Base-by-base conservation (phyloP, 768 basidiomycete genomes). In the Lactifluus subvellereus region DNA sequence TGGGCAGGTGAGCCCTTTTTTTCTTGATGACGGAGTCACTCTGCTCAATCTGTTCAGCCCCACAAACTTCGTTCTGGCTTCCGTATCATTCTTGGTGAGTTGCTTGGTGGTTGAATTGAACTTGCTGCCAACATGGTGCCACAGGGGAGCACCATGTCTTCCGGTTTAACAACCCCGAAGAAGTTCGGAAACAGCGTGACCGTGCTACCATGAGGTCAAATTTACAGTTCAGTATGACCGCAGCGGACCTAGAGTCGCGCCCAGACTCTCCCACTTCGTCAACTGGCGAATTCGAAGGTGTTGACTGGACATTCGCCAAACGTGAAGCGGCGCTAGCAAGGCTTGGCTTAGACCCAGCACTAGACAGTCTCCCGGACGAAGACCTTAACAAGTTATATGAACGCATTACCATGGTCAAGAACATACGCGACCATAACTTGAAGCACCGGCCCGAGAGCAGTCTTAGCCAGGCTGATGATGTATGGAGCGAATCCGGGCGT, bases 221-320 rank as follows among this genome's bases (percentile, higher is more conserved):
- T 72, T 73, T 89, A 71, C 84, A 85, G 59, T 75, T 84, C 67
- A 86, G 83, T 65, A 72, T 85, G 30, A 81, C 86, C 43, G 87
- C 87, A 47, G 79, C 77, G 7, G 91, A 93, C 63, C 70, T 90
- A 6, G 88, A 87, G 32, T 84, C 88, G 9, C 84, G 90, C n/a
- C 91, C 93, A 2, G 86, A 86, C 49, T 91, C 91, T 6, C 88
- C 89, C 3, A 77, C 81, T 1, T 85, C 86, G 13, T 88, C 88
- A 1, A 82, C 82, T 3, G 82, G 83, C 27, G 87, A 83, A 59
- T 79, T 83, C 32, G 80, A 73, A 32, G 89, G 92, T 66, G 89
- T 94, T 49, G 97, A 99, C 73, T 99, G 97, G 97, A 90, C 86
- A n/a, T 98, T 87, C 73, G 97, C 97, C 6, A 90, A 91, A 72